phyloP scores from a whole-genome alignment of 2,329 filamentous ascomycete species.

The Exophiala sideris region DNA sequence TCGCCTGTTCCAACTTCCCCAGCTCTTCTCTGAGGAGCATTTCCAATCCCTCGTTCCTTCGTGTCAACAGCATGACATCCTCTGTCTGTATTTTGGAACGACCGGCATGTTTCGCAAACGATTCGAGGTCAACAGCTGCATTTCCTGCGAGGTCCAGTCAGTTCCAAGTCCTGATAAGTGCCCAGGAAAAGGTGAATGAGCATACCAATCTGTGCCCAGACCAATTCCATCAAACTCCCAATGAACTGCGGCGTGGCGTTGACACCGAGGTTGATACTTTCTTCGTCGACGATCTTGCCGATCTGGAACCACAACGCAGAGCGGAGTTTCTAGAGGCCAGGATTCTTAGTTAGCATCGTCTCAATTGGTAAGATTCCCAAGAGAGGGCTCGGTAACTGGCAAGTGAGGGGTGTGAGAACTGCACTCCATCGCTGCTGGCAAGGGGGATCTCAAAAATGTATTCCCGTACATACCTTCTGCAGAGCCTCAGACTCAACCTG shows the following conservation, averaged over 20 bases:
- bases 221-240: conserved; percentile 76
- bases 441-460: not conserved
- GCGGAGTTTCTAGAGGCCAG: conserved; percentile 53
- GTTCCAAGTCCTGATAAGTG: not conserved
- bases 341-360: not conserved
- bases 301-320: conserved; percentile 79
- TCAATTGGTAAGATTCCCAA: not conserved
- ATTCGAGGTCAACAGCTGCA: conserved; percentile 59
- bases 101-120: conserved; percentile 71
- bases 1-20: conserved; percentile 20
- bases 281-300: conserved; percentile 84
- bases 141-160: conserved; percentile 41
- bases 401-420: too few species aligned
- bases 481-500: conserved; percentile 7
- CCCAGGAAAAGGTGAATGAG: not conserved
- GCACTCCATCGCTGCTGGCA: too few species aligned
- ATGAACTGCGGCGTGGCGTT: conserved; percentile 94
- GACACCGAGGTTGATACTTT: conserved; percentile 67
- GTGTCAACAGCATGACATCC: conserved; percentile 81
- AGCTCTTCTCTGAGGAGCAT: conserved; percentile 55
- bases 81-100: conserved; percentile 75
- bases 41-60: conserved; percentile 82
- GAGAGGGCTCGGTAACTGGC: too few species aligned
- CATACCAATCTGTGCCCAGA: conserved; percentile 81
- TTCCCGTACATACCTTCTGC: conserved; percentile 10